Percentiles rank a stretch among this genome's conserved stretches.
These are phyloP conservation scores for Boletus fagicola DNA, from an alignment of 768 basidiomycete genomes.

Conservation along the genomic window DNA sequence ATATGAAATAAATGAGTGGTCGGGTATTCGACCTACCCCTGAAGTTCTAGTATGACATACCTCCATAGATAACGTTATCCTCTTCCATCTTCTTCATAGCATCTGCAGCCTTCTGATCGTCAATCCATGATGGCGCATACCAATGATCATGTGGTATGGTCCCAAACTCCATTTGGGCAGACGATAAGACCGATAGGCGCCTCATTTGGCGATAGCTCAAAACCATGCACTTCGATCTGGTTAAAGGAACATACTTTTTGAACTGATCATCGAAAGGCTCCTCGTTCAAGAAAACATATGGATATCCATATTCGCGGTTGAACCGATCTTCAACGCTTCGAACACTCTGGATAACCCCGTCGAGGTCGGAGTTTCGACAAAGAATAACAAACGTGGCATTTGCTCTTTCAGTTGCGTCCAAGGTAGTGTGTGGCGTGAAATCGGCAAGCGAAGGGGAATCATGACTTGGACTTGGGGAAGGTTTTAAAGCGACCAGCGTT, in stretches of 20 bases:
- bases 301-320: slow-evolving; percentile 55
- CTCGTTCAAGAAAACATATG: slow-evolving; percentile 67
- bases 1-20: not conserved
- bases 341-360: slow-evolving; percentile 47
- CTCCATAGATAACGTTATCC: slow-evolving; percentile 48
- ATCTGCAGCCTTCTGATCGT: slow-evolving; percentile 57
- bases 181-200: slow-evolving; percentile 38
- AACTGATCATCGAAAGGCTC: slow-evolving; percentile 54
- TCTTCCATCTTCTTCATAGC: slow-evolving; percentile 52
- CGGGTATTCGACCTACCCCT: not conserved
- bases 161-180: slow-evolving; percentile 53
- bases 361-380: slow-evolving; percentile 47
- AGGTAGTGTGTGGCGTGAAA: not conserved
- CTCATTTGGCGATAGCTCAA: slow-evolving; percentile 26
- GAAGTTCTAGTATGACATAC: slow-evolving; percentile 27
- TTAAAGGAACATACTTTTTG: slow-evolving; percentile 35
- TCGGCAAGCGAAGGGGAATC: not conserved
- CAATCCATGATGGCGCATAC: slow-evolving; percentile 71
- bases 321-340: slow-evolving; percentile 58
- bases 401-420: slow-evolving; percentile 28
- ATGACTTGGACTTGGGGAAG: not conserved
- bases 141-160: slow-evolving; percentile 61
- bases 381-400: slow-evolving; percentile 65
- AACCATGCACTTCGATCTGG: not conserved
- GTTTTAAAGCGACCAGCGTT: slow-evolving; percentile 1